A percentile compares a stretch with the other conserved stretches of the same genome.
Evolutionary conservation across 1,284 basidiomycete genomes (phyloP).

Genomic region (Cronartium quercuum): DNA sequence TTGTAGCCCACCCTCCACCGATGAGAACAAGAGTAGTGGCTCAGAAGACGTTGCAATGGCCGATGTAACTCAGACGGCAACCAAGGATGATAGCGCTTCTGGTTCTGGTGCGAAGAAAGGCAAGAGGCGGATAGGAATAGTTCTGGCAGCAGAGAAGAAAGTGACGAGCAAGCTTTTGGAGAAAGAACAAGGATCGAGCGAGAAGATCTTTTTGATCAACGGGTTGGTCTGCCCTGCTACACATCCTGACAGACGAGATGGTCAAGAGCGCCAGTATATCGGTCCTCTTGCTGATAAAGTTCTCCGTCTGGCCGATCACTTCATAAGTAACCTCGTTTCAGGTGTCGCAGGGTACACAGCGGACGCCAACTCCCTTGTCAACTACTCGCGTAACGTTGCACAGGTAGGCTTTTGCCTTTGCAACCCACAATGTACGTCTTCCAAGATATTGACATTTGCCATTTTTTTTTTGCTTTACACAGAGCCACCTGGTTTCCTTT

Average conservation of each 20-base stretch:
- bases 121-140: constrained; percentile 60
- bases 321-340: constrained; percentile 77
- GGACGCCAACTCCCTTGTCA: constrained; percentile 95
- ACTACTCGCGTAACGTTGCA: constrained; percentile 83
- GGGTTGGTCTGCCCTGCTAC: constrained; percentile 51
- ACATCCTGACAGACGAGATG: background rate
- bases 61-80: constrained; percentile 44
- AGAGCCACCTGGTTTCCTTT: constrained; percentile 73
- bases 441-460: background rate
- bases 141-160: constrained; percentile 98
- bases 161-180: constrained; percentile 96
- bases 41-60: constrained; percentile 41
- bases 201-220: constrained; percentile 95
- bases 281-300: background rate
- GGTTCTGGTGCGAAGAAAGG: constrained; percentile 40
- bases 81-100: constrained; percentile 1
- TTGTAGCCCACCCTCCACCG: constrained; percentile 38
- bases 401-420: constrained; percentile 53
- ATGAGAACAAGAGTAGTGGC: constrained; percentile 39
- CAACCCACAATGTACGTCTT: background rate
- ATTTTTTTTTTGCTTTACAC: background rate
- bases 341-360: constrained; percentile 94
- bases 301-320: constrained; percentile 10
- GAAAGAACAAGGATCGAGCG: constrained; percentile 85
- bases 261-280: background rate